Base-by-base conservation (phyloP, 2,329 filamentous ascomycete species). In the Monilinia vaccinii-corymbosi region DNA sequence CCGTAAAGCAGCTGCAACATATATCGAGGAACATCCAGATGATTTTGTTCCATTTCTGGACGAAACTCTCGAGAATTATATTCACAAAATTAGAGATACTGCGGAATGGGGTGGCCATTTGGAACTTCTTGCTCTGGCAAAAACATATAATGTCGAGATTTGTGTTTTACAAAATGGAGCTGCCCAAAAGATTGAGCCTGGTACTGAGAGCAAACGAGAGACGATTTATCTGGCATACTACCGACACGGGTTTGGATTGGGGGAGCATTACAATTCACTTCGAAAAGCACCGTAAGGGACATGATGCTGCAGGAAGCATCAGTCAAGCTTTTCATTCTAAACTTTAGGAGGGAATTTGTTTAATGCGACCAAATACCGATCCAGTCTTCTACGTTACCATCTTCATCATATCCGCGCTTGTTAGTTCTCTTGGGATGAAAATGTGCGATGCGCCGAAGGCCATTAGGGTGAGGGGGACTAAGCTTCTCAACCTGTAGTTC, bases 241-340 rank as follows among this genome's bases (percentile, higher is more conserved):
- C 74, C 82, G 89, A 68, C 91, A 97, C 76, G 90, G 89, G 52
- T 97, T 95, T 73, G 93, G 93, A 1, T 77, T 99, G 53, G 94
- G 94, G 14, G 94, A 97, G 77, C 94, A 99, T 75, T 99, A 99
- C 75, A 99, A 99, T 72, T 96, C 92, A 57, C 75, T 99, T 71
- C 74, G 83, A 67, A 81, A 66, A 61, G 61, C 61, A 58, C 62
- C 67, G 58, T 71, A 64, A 71, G 40, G 38, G 48, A 60, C 14
- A 23, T 5, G 28, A 44, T 44, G 23, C 16, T n/a, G 14, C 10
- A 55, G 14, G 36, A 31, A 36, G 44, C 21, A 48, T 16, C 8
- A 42, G 18, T 23, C 49, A n/a, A 4, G 31, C 6, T 21, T 44
- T n/a, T 23, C 23, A 21, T 25, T 49, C 38, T 44, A 55, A 44